Conservation (phyloP, 441 rosid species). For the Syzygium syzygioides region DNA sequence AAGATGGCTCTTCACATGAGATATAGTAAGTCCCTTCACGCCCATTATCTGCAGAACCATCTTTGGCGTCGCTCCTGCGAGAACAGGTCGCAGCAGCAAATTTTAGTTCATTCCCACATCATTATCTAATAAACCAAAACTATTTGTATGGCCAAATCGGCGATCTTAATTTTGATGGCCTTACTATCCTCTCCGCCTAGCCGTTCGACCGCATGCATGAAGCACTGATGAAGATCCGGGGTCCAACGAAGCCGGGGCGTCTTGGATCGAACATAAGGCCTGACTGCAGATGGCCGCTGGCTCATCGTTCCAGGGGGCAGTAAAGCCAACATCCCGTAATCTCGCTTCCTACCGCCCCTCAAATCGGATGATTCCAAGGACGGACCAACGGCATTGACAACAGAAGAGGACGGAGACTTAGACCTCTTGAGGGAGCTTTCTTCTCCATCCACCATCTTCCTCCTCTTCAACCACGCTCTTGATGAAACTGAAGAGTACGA, state of each 20-base stretch:
- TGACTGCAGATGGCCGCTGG: constrained; percentile 15
- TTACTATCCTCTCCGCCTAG: constrained; percentile 67
- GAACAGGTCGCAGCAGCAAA: background rate
- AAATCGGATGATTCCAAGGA: background rate
- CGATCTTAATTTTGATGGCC: background rate
- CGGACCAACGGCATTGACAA: background rate
- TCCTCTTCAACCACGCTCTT: constrained; percentile 2
- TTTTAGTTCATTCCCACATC: background rate
- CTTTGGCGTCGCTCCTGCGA: constrained; percentile 58
- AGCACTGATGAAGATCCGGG: constrained; percentile 45
- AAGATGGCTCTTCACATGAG: constrained; percentile 71
- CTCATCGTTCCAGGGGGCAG: background rate
- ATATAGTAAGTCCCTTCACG: constrained; percentile 53
- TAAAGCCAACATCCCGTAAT: background rate
- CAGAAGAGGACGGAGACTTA: constrained; percentile 10
- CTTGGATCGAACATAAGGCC: constrained; percentile 58
- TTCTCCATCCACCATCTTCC: background rate
- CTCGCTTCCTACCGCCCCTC: background rate
- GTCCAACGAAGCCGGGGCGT: constrained; percentile 54
- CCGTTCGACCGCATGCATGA: constrained; percentile 50
- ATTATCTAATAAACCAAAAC: background rate
- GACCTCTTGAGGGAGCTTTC: constrained; percentile 6
- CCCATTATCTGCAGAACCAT: constrained; percentile 55
- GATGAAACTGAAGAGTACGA: background rate
- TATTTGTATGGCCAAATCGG: background rate